A percentile compares a stretch with the other conserved stretches of the same genome.
These are phyloP conservation scores for Heliosperma pusillum DNA, from an alignment of 148 eudicot species.

Conservation along the genomic window DNA sequence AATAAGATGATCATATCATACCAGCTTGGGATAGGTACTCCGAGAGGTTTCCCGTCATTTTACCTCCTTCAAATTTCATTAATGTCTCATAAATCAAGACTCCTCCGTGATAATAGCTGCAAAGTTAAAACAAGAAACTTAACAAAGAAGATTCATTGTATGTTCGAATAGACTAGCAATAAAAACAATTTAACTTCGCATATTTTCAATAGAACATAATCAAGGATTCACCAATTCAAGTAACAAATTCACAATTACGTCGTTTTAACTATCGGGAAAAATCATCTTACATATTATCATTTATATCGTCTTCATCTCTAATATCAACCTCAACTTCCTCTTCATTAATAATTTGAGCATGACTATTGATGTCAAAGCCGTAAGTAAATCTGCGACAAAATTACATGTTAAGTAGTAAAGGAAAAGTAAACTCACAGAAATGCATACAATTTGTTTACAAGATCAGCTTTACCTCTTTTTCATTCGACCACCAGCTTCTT, in stretches of 20 bases:
- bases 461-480: conserved; percentile 15
- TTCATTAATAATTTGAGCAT: conserved; percentile 5
- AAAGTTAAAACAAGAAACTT: no score
- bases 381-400: conserved; percentile 13
- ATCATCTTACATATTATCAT: conserved; percentile 13
- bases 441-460: background rate
- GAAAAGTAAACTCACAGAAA: background rate
- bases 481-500: background rate
- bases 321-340: background rate
- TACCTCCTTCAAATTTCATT: conserved; percentile 9
- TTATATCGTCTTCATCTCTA: background rate
- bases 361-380: background rate
- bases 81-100: conserved; percentile 1
- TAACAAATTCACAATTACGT: background rate
- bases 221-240: background rate
- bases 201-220: no score
- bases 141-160: no score
- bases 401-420: no score
- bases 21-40: conserved; percentile 1
- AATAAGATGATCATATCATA: background rate
- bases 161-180: no score
- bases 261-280: background rate
- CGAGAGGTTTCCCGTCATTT: background rate
- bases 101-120: conserved; percentile 7
- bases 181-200: no score